Evolutionary conservation across 2,329 filamentous ascomycete genomes (phyloP).

Genomic region (Scedosporium boydii): DNA sequence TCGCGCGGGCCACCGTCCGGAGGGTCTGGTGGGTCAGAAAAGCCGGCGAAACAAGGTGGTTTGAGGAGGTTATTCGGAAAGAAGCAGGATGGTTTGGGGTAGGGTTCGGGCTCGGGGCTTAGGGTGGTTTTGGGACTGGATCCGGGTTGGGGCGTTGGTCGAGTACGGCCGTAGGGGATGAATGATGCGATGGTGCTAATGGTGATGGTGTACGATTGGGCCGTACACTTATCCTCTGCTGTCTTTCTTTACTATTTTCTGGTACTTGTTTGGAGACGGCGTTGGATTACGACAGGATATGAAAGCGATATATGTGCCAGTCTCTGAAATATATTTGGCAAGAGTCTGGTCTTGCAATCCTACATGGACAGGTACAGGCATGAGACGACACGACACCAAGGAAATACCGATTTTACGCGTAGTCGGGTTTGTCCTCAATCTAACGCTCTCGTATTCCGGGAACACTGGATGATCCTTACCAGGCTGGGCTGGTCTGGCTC

Average conservation of each 20-base stretch:
- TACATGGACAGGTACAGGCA: too few relatives aligned
- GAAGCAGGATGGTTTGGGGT: constrained; percentile 11
- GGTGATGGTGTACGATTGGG: background rate
- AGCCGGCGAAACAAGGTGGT: constrained; percentile 25
- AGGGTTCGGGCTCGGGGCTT: background rate
- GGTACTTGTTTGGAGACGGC: background rate
- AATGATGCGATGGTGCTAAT: background rate
- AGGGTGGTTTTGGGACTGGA: too few relatives aligned
- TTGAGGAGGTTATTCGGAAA: constrained; percentile 30
- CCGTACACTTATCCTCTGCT: background rate
- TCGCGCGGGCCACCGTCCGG: background rate
- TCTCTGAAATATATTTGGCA: too few relatives aligned
- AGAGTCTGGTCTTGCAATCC: too few relatives aligned
- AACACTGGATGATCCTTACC: too few relatives aligned
- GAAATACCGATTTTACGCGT: too few relatives aligned
- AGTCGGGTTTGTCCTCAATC: too few relatives aligned
- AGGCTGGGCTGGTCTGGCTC: too few relatives aligned
- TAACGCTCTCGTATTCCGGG: too few relatives aligned
- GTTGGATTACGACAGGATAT: too few relatives aligned
- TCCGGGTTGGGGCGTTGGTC: background rate
- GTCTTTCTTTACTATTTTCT: background rate
- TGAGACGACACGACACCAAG: too few relatives aligned
- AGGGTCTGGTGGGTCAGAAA: constrained; percentile 11
- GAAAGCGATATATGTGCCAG: too few relatives aligned
- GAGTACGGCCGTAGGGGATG: background rate